Evolutionary conservation across 2,329 filamentous ascomycete species (phyloP).

Genomic region (Hypomyces rosellus): DNA sequence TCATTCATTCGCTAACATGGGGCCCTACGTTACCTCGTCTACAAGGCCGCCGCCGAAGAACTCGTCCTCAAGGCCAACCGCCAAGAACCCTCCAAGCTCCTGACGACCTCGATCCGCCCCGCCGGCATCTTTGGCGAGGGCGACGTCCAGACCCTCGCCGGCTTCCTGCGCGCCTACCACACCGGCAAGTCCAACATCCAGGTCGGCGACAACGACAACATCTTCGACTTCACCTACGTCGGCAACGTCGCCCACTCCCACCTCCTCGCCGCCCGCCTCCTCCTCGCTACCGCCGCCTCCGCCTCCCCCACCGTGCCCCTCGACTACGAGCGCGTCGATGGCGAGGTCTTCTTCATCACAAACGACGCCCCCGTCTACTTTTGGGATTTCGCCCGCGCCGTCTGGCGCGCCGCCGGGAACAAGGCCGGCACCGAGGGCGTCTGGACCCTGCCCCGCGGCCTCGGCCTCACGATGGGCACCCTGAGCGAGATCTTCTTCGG

Average conservation of each 20-base stretch:
- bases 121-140: conserved; percentile 88
- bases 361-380: conserved; percentile 87
- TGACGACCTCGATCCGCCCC: conserved; percentile 77
- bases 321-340: conserved; percentile 69
- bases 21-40: not conserved
- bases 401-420: conserved; percentile 62
- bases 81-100: conserved; percentile 48
- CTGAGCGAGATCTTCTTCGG: conserved; percentile 46
- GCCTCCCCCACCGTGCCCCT: conserved; percentile 54
- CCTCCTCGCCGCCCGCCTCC: conserved; percentile 68
- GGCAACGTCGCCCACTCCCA: conserved; percentile 69
- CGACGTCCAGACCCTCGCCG: conserved; percentile 69
- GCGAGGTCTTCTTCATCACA: conserved; percentile 83
- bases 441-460: conserved; percentile 46
- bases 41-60: conserved; percentile 70
- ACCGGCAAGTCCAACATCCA: conserved; percentile 68
- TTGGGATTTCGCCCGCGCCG: conserved; percentile 76
- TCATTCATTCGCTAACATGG: no score
- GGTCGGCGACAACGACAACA: conserved; percentile 62
- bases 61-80: conserved; percentile 73
- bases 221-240: conserved; percentile 61
- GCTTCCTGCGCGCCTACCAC: conserved; percentile 65
- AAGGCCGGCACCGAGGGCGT: conserved; percentile 46
- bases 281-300: conserved; percentile 53
- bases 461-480: conserved; percentile 47